A percentile compares a stretch with the other conserved stretches of the same genome.
Conservation (phyloP, 2,329 filamentous ascomycete species). For the Arachnopeziza araneosa region DNA sequence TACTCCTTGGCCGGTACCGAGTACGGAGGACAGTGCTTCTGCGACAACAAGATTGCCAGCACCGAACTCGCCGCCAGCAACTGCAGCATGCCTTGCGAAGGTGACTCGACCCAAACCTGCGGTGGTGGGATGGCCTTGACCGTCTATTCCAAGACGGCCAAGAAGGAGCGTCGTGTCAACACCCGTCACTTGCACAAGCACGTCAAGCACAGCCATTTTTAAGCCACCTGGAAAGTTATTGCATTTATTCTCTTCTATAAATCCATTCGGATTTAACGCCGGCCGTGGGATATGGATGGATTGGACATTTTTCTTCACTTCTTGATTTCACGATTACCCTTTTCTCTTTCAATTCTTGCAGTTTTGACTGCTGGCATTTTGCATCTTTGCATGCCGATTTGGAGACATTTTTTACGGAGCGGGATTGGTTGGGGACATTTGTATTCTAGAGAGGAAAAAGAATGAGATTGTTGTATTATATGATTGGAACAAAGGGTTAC, state of each 20-base stretch:
- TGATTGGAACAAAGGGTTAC: background rate
- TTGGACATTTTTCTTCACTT: background rate
- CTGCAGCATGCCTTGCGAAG: constrained; percentile 47
- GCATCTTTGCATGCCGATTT: background rate
- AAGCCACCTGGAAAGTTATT: background rate
- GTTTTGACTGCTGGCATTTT: background rate
- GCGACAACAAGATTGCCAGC: constrained; percentile 37
- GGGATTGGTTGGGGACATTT: background rate
- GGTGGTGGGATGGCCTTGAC: constrained; percentile 44
- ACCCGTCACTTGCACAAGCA: constrained; percentile 4
- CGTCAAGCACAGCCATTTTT: background rate
- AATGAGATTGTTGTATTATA: background rate
- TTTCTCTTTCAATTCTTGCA: background rate
- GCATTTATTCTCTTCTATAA: background rate
- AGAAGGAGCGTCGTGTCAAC: background rate
- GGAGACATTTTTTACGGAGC: background rate
- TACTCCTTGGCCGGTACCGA: constrained; percentile 45
- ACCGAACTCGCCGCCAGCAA: constrained; percentile 38
- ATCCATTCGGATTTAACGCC: background rate
- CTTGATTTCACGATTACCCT: background rate
- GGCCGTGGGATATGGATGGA: background rate
- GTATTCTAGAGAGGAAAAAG: background rate
- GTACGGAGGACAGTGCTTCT: constrained; percentile 44
- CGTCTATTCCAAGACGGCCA: constrained; percentile 32
- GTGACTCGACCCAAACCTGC: constrained; percentile 42